A percentile compares a stretch with the other conserved stretches of the same genome.
phyloP scores from a whole-genome alignment of 2,329 filamentous ascomycete species.

The Aspergillus calidoustus region DNA sequence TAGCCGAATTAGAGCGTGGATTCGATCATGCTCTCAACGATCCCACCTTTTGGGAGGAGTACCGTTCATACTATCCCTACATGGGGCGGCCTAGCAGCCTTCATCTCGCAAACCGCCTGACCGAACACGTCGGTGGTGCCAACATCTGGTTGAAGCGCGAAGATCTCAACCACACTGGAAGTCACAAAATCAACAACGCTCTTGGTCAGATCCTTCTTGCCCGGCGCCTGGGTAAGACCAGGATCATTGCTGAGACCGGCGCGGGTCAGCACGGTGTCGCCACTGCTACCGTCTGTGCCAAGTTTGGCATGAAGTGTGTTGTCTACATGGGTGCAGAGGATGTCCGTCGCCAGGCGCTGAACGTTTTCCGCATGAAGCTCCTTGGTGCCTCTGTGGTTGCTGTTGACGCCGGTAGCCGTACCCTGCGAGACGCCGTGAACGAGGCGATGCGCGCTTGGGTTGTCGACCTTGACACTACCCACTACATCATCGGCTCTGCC shows the following conservation, averaged over 20 bases:
- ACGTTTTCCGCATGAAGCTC: conserved; percentile 98
- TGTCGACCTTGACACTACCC: conserved; percentile 86
- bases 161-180: conserved; percentile 96
- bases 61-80: conserved; percentile 92
- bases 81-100: conserved; percentile 94
- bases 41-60: conserved; percentile 95
- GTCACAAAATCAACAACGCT: conserved; percentile 99
- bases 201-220: conserved; percentile 91
- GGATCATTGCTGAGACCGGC: conserved; percentile 97
- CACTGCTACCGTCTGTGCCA: conserved; percentile 95
- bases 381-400: conserved; percentile 91
- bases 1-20: conserved; percentile 85
- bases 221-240: conserved; percentile 84
- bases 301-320: conserved; percentile 97
- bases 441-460: conserved; percentile 96
- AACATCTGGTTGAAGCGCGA: conserved; percentile 98
- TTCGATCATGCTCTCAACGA: conserved; percentile 89
- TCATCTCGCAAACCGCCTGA: conserved; percentile 85
- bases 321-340: conserved; percentile 99
- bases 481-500: conserved; percentile 97
- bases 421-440: conserved; percentile 87
- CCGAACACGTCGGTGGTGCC: conserved; percentile 85
- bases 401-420: conserved; percentile 86
- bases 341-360: conserved; percentile 91
- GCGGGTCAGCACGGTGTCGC: conserved; percentile 98